Base-by-base conservation (phyloP, 202 grass and related monocot genomes). In the Panicum virgatum region DNA sequence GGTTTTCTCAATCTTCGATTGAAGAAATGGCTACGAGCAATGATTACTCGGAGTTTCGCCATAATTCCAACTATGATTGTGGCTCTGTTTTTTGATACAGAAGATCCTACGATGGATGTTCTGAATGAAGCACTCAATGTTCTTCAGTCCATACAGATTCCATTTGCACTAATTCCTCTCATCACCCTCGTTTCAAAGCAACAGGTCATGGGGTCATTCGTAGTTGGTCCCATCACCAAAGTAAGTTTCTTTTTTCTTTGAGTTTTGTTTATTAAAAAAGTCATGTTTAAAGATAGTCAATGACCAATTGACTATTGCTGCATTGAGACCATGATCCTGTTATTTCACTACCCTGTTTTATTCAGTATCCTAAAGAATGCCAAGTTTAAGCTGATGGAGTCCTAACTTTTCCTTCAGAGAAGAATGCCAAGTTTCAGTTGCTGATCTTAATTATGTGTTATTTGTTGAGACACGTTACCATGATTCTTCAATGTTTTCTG, bases 71-170 rank as follows among this genome's bases (percentile, higher is more conserved):
- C 95, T 69, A 97, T 97, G 80, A 89, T 97, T 32, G 90, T 97
- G 37, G 95, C 95, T 73, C 62, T 94, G 43, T 88, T 92, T 92
- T 97, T 97, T 8, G 92, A 97, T 63, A 94, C 95, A 43, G 92
- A 86, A 81, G 90, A 88, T 86, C 79, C 95, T 78, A 89, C 92
- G 5, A 94, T 97, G 95, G 95, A 97, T 72, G 54, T 82, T 57
- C 84, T 97, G 82, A 97, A 97, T 0, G 95, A 97, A 83, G 86
- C 84, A 11, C 92, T 97, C 71, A 97, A 97, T 87, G 94, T 97
- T 34, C 95, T 97, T 92, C 95, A 97, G 20, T 94, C 90, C 18
- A 84, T 97, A 73, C 95, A 97, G 76, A 97, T 97, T 82, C 95
- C 95, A 56, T 97, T 97, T 88, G 95, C 95, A 72, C 76, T 97